A percentile compares a stretch with the other conserved stretches of the same genome.
phyloP scores from a whole-genome alignment of 2,329 filamentous ascomycete species.

The Penicillium psychrosexuale region DNA sequence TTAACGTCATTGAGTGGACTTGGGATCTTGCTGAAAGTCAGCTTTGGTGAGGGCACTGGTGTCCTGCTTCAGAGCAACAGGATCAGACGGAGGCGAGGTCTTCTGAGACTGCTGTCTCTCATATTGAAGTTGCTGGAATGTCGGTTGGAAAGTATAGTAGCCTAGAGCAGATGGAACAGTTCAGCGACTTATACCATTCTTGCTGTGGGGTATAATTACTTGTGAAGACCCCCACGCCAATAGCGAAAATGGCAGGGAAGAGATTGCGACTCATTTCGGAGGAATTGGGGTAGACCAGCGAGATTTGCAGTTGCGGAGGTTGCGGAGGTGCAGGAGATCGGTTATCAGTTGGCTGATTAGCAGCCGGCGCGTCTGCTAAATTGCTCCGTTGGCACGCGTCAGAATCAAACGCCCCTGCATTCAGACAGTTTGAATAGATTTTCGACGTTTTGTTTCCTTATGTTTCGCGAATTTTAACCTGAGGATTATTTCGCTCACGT shows the following conservation, averaged over 20 bases:
- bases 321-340: constrained; percentile 9
- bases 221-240: constrained; percentile 41
- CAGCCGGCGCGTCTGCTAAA: constrained; percentile 25
- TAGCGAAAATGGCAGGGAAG: constrained; percentile 36
- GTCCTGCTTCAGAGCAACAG: neutral
- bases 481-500: neutral
- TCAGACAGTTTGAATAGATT: neutral
- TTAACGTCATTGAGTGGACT: neutral
- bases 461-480: neutral
- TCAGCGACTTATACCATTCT: constrained; percentile 5
- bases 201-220: constrained; percentile 24
- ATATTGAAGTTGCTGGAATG: constrained; percentile 36
- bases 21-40: neutral
- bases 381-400: constrained; percentile 12
- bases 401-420: neutral
- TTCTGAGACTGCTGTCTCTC: constrained; percentile 24
- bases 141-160: constrained; percentile 45
- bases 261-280: constrained; percentile 38
- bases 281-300: neutral
- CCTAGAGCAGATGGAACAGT: constrained; percentile 27
- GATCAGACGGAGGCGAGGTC: constrained; percentile 7
- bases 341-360: constrained; percentile 25
- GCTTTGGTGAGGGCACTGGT: neutral
- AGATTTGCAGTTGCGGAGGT: constrained; percentile 14
- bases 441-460: neutral